Evolutionary conservation across 352 stramenopile species (phyloP).

Genomic region (Phytophthora brassicae): DNA sequence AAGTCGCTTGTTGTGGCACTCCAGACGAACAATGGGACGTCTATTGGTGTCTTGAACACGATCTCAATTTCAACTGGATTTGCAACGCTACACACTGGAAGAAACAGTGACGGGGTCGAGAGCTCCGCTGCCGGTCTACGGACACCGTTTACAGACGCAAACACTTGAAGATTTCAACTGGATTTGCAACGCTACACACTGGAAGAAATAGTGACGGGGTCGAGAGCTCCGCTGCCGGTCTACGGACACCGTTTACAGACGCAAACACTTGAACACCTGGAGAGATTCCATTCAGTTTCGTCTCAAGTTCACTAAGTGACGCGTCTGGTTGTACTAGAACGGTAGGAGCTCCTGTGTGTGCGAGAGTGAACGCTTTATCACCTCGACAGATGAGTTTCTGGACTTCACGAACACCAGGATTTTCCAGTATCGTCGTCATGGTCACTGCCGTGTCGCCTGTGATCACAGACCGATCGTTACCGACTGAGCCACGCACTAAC

Average conservation of each 20-base stretch:
- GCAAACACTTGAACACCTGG: conserved; percentile 54
- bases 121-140: conserved; percentile 26
- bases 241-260: conserved; percentile 19
- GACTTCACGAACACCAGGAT: conserved; percentile 70
- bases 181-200: conserved; percentile 60
- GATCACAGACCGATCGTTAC: conserved; percentile 70
- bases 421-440: conserved; percentile 49
- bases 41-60: conserved; percentile 59
- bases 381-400: conserved; percentile 67
- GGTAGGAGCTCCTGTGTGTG: conserved; percentile 27
- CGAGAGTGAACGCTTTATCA: conserved; percentile 44
- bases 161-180: conserved; percentile 35
- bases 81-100: conserved; percentile 62
- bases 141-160: conserved; percentile 20
- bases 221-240: conserved; percentile 27
- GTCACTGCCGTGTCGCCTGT: conserved; percentile 58
- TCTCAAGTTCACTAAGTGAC: conserved; percentile 53
- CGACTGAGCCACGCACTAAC: conserved; percentile 49
- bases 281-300: conserved; percentile 52
- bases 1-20: conserved; percentile 58
- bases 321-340: conserved; percentile 36
- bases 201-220: conserved; percentile 39
- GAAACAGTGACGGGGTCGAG: conserved; percentile 34
- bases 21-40: conserved; percentile 59
- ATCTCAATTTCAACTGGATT: conserved; percentile 45